Evolutionary conservation across 495 filamentous ascomycete species (phyloP).

Genomic region (Talaromyces nanjingensis): DNA sequence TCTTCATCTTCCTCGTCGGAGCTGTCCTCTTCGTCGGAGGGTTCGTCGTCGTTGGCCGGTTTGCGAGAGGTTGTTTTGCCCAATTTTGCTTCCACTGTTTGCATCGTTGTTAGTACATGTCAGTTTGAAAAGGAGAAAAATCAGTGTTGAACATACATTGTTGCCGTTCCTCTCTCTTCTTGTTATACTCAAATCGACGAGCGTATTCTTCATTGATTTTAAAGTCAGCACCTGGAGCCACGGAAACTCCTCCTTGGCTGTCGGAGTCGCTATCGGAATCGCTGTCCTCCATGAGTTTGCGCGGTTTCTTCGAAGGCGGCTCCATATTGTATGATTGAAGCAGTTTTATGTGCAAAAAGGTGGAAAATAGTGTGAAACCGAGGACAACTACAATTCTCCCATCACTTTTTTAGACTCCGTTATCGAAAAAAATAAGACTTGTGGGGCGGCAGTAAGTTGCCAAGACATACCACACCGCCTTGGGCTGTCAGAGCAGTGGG

Average conservation of each 20-base stretch:
- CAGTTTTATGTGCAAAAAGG: background rate
- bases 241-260: constrained; percentile 40
- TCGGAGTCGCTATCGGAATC: constrained; percentile 51
- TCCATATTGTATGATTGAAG: constrained; percentile 25
- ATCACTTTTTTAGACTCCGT: background rate
- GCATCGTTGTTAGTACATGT: background rate
- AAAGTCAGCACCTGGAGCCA: constrained; percentile 39
- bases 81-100: constrained; percentile 79
- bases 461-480: background rate
- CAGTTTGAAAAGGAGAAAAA: background rate
- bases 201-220: constrained; percentile 91
- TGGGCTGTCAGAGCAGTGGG: background rate
- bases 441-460: constrained; percentile 3
- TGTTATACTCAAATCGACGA: constrained; percentile 87
- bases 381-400: background rate
- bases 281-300: constrained; percentile 41
- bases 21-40: constrained; percentile 38
- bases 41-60: constrained; percentile 26
- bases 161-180: constrained; percentile 86
- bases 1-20: constrained; percentile 78
- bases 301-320: constrained; percentile 40
- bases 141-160: constrained; percentile 48
- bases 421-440: constrained; percentile 5
- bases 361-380: constrained; percentile 1
- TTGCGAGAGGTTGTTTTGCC: constrained; percentile 38